Conservation (phyloP, 1,284 basidiomycete genomes). For the Athelia sp. region DNA sequence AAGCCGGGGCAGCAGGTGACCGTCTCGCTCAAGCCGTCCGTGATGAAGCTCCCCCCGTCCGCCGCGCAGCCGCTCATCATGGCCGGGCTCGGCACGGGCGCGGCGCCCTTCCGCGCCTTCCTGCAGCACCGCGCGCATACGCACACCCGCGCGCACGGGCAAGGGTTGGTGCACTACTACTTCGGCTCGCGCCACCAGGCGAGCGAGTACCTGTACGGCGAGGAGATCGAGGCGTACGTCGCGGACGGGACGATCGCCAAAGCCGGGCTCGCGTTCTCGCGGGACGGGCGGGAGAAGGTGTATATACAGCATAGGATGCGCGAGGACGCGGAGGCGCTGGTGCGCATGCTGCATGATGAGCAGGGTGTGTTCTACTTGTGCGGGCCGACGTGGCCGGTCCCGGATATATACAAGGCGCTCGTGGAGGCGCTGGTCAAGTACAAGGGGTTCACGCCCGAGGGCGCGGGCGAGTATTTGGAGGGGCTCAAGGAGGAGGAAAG, state of each 20-base stretch:
- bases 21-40: conserved; percentile 96
- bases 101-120: conserved; percentile 98
- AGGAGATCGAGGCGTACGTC: conserved; percentile 84
- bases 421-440: conserved; percentile 75
- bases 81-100: conserved; percentile 97
- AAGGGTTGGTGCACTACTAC: conserved; percentile 95
- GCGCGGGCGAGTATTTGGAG: conserved; percentile 85
- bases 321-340: conserved; percentile 79
- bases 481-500: conserved; percentile 95
- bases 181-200: conserved; percentile 95
- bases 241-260: conserved; percentile 81
- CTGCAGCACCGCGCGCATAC: conserved; percentile 92
- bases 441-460: conserved; percentile 59
- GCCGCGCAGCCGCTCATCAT: conserved; percentile 92
- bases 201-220: conserved; percentile 95
- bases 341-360: conserved; percentile 65
- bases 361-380: conserved; percentile 93
- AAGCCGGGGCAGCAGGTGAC: conserved; percentile 90
- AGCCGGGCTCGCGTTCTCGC: conserved; percentile 94
- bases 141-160: conserved; percentile 73
- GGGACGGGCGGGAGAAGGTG: conserved; percentile 83
- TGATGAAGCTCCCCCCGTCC: conserved; percentile 95
- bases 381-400: conserved; percentile 98
- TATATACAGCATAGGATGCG: conserved; percentile 99
- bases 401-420: conserved; percentile 93